Percentiles rank a stretch among this genome's conserved stretches.
These are phyloP conservation scores for Dactylellina drechsleri DNA, from an alignment of 2,329 filamentous ascomycete species.

Conservation along the genomic window DNA sequence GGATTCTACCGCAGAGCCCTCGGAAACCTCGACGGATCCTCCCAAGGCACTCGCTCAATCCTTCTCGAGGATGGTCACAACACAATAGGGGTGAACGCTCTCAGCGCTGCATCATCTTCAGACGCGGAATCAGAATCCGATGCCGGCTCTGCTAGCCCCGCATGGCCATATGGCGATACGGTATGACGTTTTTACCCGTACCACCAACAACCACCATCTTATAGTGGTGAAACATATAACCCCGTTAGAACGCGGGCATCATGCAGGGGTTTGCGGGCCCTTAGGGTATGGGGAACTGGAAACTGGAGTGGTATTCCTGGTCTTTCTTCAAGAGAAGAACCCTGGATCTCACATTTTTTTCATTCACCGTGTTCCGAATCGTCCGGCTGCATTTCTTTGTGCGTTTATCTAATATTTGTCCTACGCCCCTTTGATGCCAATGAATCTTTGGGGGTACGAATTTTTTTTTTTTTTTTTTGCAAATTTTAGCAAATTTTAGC, in stretches of 20 bases:
- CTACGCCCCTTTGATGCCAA: slow-evolving; percentile 13
- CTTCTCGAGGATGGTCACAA: slow-evolving; percentile 44
- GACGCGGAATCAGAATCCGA: slow-evolving; percentile 42
- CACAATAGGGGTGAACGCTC: slow-evolving; percentile 52
- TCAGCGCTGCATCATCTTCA: slow-evolving; percentile 28
- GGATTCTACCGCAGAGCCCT: slow-evolving; percentile 47
- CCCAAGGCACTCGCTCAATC: slow-evolving; percentile 48
- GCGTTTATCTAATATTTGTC: slow-evolving; percentile 44
- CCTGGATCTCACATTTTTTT: slow-evolving; percentile 4
- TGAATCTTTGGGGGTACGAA: neutral
- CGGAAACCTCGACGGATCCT: slow-evolving; percentile 50
- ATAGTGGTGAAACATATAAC: slow-evolving; percentile 28
- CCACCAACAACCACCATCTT: slow-evolving; percentile 1
- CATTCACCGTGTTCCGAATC: slow-evolving; percentile 34
- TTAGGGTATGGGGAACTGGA: neutral
- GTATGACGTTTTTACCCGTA: slow-evolving; percentile 55
- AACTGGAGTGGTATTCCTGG: no score
- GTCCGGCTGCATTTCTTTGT: slow-evolving; percentile 36
- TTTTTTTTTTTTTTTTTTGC: no score
- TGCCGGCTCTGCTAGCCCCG: slow-evolving; percentile 42
- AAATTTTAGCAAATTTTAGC: neutral
- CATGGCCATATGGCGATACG: slow-evolving; percentile 55
- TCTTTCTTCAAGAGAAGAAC: neutral
- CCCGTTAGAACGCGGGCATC: slow-evolving; percentile 12
- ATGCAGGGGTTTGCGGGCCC: no score